Base-by-base conservation (phyloP, 179 eudicot genomes). In the Corrigiola litoralis region DNA sequence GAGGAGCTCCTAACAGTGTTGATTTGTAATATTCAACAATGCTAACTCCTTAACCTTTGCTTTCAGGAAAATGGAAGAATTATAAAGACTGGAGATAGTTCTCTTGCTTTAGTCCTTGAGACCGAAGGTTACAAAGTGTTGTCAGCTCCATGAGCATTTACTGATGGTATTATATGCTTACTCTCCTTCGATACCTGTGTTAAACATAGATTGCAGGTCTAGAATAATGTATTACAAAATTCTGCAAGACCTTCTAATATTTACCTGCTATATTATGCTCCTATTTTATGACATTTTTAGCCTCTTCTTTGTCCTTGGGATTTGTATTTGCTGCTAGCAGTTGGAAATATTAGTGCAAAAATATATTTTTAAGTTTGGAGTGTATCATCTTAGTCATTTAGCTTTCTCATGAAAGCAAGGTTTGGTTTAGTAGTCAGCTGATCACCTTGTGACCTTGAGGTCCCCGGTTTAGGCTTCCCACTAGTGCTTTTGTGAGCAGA, bases 71-170 rank as follows among this genome's bases (percentile, higher is more conserved):
- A 84, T 62, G 97, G 97, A 55, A 87, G 77, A 77, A 90, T 94
- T 59, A 82, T 88, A 58, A 86, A 78, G 81, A 94, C 95, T 0
- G 97, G 99, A 65, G 95, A 87, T 61, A 80, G 70, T 24, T 87
- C 99, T 17, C 74, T 90, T 24, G 99, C 94, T 17, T 67, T 79
- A 75, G 70, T 75, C 61, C 81, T 94, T 40, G 99, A 94, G 78
- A 86, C 81, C 74, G 94, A 78, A 80, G 99, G 99, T 23, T 94
- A 94, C 77, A 90, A 85, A 71, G 85, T 72, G 58, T 74, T 87
- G 56, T 75, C 88, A 58, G 72, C 68, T 65, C 50, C 80, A 67
- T 83, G 77, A 74, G 52, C 52, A 18, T 20, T 48, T 54, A 36
- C 21, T 8, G 42, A 51, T 58, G 78, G 79, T 70, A 71, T 53